phyloP scores from a whole-genome alignment of 2,329 filamentous ascomycete genomes.

The Calonectria leucothoes region DNA sequence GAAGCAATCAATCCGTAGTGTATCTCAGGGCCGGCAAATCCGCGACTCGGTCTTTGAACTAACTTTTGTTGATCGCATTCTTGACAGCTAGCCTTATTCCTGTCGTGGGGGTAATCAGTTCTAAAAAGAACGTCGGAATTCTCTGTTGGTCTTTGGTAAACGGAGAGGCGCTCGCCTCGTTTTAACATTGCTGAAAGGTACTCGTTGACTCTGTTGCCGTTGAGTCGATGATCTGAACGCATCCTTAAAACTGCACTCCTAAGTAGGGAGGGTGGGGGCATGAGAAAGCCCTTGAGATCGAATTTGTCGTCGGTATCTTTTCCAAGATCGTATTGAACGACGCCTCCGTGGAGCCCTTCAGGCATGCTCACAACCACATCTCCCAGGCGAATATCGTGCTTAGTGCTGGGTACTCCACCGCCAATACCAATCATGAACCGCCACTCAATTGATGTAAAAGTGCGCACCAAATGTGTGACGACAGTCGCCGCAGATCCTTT shows the following conservation, averaged over 20 bases:
- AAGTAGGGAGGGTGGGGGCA: slow-evolving; percentile 20
- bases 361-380: slow-evolving; percentile 36
- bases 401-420: slow-evolving; percentile 28
- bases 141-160: slow-evolving; percentile 22
- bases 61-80: slow-evolving; percentile 14
- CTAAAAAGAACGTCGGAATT: slow-evolving; percentile 27
- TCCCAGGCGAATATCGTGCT: slow-evolving; percentile 45
- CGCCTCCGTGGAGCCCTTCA: slow-evolving; percentile 22
- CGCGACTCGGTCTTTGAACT: slow-evolving; percentile 8
- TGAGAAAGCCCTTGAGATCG: slow-evolving; percentile 31
- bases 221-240: slow-evolving; percentile 28
- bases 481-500: slow-evolving; percentile 40
- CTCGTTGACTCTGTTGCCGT: slow-evolving; percentile 22
- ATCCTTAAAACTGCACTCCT: slow-evolving; percentile 29
- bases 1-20: slow-evolving; percentile 34
- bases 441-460: slow-evolving; percentile 39
- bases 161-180: slow-evolving; percentile 1
- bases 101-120: slow-evolving; percentile 17
- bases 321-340: slow-evolving; percentile 37
- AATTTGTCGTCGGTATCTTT: slow-evolving; percentile 28
- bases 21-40: slow-evolving; percentile 10
- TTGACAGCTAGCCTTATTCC: not conserved
- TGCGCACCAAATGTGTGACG: slow-evolving; percentile 35
- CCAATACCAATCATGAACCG: slow-evolving; percentile 42
- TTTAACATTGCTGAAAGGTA: slow-evolving; percentile 3